Evolutionary conservation across 176 grass and related monocot species (phyloP).

Genomic region (Hsuehochloa calcarea): DNA sequence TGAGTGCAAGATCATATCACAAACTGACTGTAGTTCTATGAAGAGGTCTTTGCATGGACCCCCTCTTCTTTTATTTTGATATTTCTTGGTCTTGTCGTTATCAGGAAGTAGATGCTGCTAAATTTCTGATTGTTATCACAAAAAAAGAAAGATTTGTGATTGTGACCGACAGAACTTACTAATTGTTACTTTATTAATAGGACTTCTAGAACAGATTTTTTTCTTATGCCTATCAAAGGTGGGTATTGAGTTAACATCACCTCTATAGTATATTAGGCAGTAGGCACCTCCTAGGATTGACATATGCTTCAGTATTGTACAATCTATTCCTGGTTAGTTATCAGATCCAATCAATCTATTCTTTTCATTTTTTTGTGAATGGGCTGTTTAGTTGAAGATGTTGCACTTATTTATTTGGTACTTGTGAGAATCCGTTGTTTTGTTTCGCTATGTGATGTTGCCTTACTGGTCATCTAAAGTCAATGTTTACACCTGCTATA

Average conservation of each 20-base stretch:
- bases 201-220: slow-evolving; percentile 23
- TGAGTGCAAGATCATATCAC: slow-evolving; percentile 8
- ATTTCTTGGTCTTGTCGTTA: slow-evolving; percentile 12
- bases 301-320: slow-evolving; percentile 13
- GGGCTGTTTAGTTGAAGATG: neutral
- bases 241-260: slow-evolving; percentile 24
- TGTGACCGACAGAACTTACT: slow-evolving; percentile 13
- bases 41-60: neutral
- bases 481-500: too few species aligned
- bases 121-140: neutral
- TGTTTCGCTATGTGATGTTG: too few species aligned
- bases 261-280: slow-evolving; percentile 15
- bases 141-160: slow-evolving; percentile 15
- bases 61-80: slow-evolving; percentile 5
- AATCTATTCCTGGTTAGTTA: slow-evolving; percentile 18
- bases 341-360: neutral
- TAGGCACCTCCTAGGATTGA: slow-evolving; percentile 9
- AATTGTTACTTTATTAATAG: slow-evolving; percentile 14
- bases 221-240: slow-evolving; percentile 10
- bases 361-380: slow-evolving; percentile 13
- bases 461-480: too few species aligned
- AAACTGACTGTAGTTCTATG: neutral
- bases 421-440: slow-evolving; percentile 10
- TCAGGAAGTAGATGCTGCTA: slow-evolving; percentile 9
- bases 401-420: neutral